Evolutionary conservation across 306 rosid genomes (phyloP).

Genomic region (Prunus salicina): DNA sequence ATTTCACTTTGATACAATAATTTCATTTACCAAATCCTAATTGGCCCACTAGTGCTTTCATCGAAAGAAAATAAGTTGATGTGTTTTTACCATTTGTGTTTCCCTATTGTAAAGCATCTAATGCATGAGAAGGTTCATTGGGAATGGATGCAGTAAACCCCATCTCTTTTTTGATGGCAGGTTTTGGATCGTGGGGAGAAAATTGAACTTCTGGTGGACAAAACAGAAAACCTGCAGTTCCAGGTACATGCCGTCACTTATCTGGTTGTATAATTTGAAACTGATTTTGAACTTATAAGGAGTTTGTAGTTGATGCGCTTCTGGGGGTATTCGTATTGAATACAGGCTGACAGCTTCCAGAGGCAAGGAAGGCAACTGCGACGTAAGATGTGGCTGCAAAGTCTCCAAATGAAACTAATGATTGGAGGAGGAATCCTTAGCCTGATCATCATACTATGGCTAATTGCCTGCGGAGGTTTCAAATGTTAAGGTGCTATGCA

Average conservation of each 20-base stretch:
- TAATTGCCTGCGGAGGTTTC: conserved; percentile 82
- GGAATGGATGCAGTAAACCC: neutral
- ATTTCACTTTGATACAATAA: neutral
- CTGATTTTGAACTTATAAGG: neutral
- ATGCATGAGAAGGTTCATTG: neutral
- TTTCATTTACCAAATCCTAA: neutral
- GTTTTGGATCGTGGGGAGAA: conserved; percentile 99
- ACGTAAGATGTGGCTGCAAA: conserved; percentile 97
- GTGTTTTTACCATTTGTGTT: neutral
- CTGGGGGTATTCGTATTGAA: conserved; percentile 9
- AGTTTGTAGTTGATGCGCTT: conserved; percentile 1
- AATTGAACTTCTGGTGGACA: conserved; percentile 94
- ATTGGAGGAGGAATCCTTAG: conserved; percentile 70
- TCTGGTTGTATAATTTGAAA: neutral
- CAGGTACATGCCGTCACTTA: conserved; percentile 52
- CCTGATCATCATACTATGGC: conserved; percentile 69
- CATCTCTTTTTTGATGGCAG: conserved; percentile 35
- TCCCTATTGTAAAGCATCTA: neutral
- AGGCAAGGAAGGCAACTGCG: conserved; percentile 96
- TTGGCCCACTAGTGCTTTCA: neutral
- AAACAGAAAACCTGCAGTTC: conserved; percentile 91
- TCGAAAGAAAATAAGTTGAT: neutral
- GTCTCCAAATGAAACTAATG: conserved; percentile 86
- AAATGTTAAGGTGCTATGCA: conserved; percentile 53
- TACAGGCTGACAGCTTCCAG: conserved; percentile 97